phyloP scores from a whole-genome alignment of 352 stramenopile genomes.

The Thraustotheca clavata region DNA sequence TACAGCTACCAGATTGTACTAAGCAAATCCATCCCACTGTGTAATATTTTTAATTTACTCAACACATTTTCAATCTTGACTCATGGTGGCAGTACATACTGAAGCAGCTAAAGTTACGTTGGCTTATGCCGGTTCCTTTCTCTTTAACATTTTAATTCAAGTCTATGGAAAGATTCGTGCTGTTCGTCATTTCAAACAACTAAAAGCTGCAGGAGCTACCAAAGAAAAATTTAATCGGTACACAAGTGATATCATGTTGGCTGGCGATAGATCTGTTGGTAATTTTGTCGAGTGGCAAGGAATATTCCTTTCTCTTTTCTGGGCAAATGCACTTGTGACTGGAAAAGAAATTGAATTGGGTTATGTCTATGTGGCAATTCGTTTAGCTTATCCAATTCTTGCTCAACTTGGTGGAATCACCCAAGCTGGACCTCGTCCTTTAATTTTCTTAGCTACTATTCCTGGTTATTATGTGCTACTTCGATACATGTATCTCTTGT shows the following conservation, averaged over 20 bases:
- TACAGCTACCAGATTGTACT: no score
- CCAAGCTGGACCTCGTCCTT: not conserved
- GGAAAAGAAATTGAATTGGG: constrained; percentile 15
- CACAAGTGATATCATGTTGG: constrained; percentile 5
- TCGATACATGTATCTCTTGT: constrained; percentile 19
- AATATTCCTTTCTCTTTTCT: constrained; percentile 13
- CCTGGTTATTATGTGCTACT: constrained; percentile 16
- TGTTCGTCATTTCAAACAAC: not conserved
- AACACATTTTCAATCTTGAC: no score
- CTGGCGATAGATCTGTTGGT: constrained; percentile 12
- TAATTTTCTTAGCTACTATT: constrained; percentile 13
- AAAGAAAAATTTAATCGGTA: constrained; percentile 12
- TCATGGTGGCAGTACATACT: not conserved
- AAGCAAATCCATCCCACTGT: no score
- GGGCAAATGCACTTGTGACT: constrained; percentile 14
- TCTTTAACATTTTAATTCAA: constrained; percentile 21
- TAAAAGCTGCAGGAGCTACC: not conserved
- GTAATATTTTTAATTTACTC: no score
- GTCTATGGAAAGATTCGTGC: constrained; percentile 5
- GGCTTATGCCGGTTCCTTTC: constrained; percentile 8
- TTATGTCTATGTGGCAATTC: constrained; percentile 12
- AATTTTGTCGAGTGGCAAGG: constrained; percentile 22
- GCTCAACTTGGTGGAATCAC: not conserved
- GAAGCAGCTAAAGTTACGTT: constrained; percentile 15
- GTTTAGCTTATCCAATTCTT: constrained; percentile 13